Evolutionary conservation across 2,329 filamentous ascomycete species (phyloP).

Genomic region (Corniculantispora saksenae): DNA sequence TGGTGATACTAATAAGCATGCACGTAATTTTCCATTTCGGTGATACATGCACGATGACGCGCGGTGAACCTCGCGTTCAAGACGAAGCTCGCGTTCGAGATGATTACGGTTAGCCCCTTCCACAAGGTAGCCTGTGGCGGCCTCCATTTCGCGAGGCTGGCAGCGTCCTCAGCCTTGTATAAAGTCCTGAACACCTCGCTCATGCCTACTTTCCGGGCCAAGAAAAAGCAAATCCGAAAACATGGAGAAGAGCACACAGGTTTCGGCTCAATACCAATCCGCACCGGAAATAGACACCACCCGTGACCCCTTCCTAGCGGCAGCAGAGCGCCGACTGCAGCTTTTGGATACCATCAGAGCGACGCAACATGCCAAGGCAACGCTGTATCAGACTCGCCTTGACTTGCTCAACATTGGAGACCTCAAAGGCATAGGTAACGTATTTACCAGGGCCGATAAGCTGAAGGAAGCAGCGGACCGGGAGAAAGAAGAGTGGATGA

Average conservation of each 20-base stretch:
- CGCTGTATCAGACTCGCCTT: not conserved
- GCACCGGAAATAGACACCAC: not conserved
- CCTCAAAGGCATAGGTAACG: not conserved
- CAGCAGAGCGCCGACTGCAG: not conserved
- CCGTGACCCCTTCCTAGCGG: not conserved
- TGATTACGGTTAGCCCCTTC: slow-evolving; percentile 1
- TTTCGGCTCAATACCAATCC: not conserved
- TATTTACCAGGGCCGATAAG: not conserved
- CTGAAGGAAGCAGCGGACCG: not conserved
- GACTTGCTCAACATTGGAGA: not conserved
- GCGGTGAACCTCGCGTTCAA: not conserved
- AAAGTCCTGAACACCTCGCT: not conserved
- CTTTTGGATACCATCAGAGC: not conserved
- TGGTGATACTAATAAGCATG: no score
- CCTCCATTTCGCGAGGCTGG: not conserved
- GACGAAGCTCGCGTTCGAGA: not conserved
- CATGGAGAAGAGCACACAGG: not conserved
- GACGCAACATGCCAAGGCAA: slow-evolving; percentile 2
- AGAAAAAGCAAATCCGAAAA: not conserved
- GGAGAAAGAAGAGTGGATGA: slow-evolving; percentile 10
- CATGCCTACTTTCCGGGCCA: not conserved
- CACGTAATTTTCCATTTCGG: no score
- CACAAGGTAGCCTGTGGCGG: not conserved
- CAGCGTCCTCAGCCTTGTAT: not conserved
- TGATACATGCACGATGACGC: no score